Conservation (phyloP, 73 alveolate genomes). For the Tetrahymena borealis region DNA sequence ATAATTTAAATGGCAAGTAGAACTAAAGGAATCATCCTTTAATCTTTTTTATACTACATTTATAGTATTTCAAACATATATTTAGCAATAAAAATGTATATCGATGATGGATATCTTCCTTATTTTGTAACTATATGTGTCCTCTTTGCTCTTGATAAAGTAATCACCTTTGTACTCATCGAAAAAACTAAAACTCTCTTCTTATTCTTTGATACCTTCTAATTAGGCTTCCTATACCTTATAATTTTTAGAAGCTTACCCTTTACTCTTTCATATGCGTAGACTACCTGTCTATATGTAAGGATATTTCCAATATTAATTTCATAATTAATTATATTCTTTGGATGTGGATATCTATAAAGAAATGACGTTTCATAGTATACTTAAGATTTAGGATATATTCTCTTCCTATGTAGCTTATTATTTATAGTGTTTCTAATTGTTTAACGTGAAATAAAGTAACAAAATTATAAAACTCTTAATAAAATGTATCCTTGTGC, state of each 20-base stretch:
- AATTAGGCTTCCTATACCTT: neutral
- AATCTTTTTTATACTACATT: neutral
- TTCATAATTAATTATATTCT: neutral
- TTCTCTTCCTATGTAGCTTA: neutral
- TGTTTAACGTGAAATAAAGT: no score
- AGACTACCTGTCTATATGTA: neutral
- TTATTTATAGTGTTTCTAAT: neutral
- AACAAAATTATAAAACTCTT: neutral
- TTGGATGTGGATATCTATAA: neutral
- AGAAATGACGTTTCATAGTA: neutral
- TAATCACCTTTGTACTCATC: neutral
- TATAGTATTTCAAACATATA: neutral
- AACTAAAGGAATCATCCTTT: neutral
- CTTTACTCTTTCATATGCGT: neutral
- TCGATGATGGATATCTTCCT: neutral
- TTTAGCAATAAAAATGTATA: neutral
- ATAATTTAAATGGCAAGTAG: neutral
- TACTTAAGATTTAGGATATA: neutral
- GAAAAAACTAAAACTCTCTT: neutral
- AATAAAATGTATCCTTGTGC: neutral
- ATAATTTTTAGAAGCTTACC: neutral
- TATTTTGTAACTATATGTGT: neutral
- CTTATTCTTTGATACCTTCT: neutral
- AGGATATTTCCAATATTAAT: neutral
- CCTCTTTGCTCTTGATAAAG: neutral